These are phyloP conservation scores for Flaveria bidentis DNA, from an alignment of 129 eudicot genomes.

Conservation along the genomic window DNA sequence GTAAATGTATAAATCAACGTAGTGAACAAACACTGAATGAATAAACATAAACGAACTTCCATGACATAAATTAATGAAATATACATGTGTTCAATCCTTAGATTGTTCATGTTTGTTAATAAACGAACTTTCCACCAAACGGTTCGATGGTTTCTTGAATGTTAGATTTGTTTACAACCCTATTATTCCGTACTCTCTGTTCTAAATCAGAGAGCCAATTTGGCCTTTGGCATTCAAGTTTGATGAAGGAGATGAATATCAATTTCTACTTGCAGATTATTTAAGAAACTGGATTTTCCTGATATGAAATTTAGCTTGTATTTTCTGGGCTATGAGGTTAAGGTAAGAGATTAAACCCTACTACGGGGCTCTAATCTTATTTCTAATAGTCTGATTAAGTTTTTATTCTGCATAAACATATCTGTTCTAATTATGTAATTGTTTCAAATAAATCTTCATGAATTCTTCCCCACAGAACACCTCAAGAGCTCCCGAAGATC, in stretches of 20 bases:
- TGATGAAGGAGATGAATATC: neutral
- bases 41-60: neutral
- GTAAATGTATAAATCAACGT: neutral
- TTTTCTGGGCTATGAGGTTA: constrained; percentile 95
- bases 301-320: constrained; percentile 88
- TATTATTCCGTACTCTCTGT: neutral
- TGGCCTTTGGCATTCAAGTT: neutral
- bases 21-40: neutral
- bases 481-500: constrained; percentile 61
- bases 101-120: neutral
- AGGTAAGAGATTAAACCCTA: constrained; percentile 46
- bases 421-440: neutral
- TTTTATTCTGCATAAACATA: neutral
- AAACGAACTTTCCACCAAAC: neutral
- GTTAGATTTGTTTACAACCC: neutral
- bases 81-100: neutral
- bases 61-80: neutral
- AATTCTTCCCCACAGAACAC: constrained; percentile 50
- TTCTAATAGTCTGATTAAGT: neutral
- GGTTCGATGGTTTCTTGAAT: neutral
- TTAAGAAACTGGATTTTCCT: constrained; percentile 82
- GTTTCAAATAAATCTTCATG: constrained; percentile 1
- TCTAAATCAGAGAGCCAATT: neutral
- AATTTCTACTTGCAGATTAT: constrained; percentile 56
- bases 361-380: neutral